Evolutionary conservation across 1,139 yeast species (phyloP).

Genomic region (Arxiozyma heterogenica): DNA sequence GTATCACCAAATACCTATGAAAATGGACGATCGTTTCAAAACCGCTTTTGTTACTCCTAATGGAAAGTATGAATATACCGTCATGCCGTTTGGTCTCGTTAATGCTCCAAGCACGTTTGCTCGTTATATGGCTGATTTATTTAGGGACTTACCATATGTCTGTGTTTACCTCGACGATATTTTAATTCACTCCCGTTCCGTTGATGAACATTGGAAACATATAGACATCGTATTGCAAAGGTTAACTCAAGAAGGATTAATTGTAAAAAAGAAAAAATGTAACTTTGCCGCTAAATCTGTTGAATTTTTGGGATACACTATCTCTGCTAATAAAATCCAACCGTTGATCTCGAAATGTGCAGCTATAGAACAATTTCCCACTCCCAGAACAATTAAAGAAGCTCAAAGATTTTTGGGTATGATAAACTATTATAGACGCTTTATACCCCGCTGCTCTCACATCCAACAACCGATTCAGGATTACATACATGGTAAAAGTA

Average conservation of each 20-base stretch:
- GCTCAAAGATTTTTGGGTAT: too few relatives aligned
- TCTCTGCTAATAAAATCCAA: background rate
- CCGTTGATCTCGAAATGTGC: background rate
- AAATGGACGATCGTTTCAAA: conserved; percentile 4
- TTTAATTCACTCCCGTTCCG: conserved; percentile 7
- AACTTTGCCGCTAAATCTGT: background rate
- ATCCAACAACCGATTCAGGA: too few relatives aligned
- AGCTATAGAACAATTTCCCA: background rate
- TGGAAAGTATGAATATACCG: conserved; percentile 12
- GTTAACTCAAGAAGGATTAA: background rate
- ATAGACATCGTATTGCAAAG: background rate
- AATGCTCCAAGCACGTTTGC: conserved; percentile 11
- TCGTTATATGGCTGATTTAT: conserved; percentile 12
- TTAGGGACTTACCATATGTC: conserved; percentile 12
- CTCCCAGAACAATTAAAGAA: background rate
- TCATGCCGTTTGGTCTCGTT: conserved; percentile 10
- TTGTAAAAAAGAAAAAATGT: background rate
- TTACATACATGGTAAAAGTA: too few relatives aligned
- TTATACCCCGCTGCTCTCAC: too few relatives aligned
- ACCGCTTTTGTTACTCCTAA: conserved; percentile 13
- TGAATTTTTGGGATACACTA: background rate
- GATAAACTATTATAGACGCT: too few relatives aligned
- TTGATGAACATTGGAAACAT: background rate
- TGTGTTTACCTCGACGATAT: conserved; percentile 27
- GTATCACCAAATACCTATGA: conserved; percentile 15